Base-by-base conservation (phyloP, 441 rosid genomes). In the Syzygium syzygioides region DNA sequence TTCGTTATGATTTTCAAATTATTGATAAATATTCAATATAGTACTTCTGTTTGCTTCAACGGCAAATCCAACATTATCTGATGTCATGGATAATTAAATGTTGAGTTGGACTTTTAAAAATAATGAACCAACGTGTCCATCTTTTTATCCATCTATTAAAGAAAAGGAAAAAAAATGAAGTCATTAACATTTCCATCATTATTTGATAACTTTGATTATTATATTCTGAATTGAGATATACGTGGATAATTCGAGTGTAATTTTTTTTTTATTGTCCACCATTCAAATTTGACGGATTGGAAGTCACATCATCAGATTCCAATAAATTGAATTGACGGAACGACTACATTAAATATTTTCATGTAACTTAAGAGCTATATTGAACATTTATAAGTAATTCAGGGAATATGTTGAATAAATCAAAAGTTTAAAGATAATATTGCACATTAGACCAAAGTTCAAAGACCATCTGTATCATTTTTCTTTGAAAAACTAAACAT, bases 1-100 rank as follows among this genome's bases (percentile, higher is more conserved):
- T 76, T 30, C 2, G 1, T 37, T 37, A 1, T 12, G 1, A 20
- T 11, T 2, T 1, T 2, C 1, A 1, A 20, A 12, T 0, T 11
- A 19, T 19, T 20, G 14, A 3, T 12, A 37, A 37, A 20, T 37
- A 5, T 34, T 3, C 13, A 68, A 17, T 64, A 3, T 1, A 64
- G 6, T 30, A 3, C 3, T 60, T 1, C 6, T 2, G 14, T 6
- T 60, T 60, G 30, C 15, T 26, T 3, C 3, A 60, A 60, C 7
- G 30, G 28, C 4, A 60, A 28, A 60, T 28, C 3, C 12, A 60
- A 26, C 17, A 3, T 26, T 60, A 71, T 71, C 7, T 2, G 17
- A 12, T 71, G 15, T 20, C 14, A 37, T 11, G 23, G 2, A 71
- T 20, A 32, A 34, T 20, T 19, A 9, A 10, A 2, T 34, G 7